These are phyloP conservation scores for Cyclanthera cordifolia DNA, from an alignment of 306 rosid genomes.

Conservation along the genomic window DNA sequence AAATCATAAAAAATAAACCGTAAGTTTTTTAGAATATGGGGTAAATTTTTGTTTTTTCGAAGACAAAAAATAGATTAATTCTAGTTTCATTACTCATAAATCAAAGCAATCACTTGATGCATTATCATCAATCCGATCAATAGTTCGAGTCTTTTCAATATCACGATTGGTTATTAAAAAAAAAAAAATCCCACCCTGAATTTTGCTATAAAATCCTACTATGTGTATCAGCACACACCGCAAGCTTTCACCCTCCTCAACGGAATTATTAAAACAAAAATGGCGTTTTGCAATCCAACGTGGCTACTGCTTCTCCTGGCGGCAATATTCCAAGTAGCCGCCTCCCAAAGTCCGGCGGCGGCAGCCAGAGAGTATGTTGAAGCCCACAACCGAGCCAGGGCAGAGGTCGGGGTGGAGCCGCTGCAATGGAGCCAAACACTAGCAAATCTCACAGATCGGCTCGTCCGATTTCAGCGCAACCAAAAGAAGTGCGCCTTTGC, in stretches of 20 bases:
- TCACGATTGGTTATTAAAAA: no score
- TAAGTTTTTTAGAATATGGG: no score
- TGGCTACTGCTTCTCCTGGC: background rate
- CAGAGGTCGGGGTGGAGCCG: conserved; percentile 50
- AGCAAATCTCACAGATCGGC: conserved; percentile 36
- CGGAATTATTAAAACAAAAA: no score
- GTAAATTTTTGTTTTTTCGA: no score
- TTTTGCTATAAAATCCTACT: background rate
- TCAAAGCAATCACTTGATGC: no score
- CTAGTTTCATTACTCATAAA: no score
- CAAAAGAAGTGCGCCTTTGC: conserved; percentile 54
- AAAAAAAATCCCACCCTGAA: no score
- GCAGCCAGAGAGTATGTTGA: conserved; percentile 42
- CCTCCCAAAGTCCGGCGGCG: conserved; percentile 1
- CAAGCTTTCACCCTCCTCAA: background rate
- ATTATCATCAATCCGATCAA: no score
- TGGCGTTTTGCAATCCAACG: background rate
- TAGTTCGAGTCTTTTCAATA: no score
- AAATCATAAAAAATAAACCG: no score
- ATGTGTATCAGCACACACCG: background rate
- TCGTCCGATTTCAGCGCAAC: conserved; percentile 58
- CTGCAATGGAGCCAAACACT: conserved; percentile 58
- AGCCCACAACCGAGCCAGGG: conserved; percentile 73
- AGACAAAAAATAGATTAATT: no score
- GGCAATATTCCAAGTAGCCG: background rate